phyloP scores from a whole-genome alignment of 495 filamentous ascomycete genomes.

The Penicillium paxilli region DNA sequence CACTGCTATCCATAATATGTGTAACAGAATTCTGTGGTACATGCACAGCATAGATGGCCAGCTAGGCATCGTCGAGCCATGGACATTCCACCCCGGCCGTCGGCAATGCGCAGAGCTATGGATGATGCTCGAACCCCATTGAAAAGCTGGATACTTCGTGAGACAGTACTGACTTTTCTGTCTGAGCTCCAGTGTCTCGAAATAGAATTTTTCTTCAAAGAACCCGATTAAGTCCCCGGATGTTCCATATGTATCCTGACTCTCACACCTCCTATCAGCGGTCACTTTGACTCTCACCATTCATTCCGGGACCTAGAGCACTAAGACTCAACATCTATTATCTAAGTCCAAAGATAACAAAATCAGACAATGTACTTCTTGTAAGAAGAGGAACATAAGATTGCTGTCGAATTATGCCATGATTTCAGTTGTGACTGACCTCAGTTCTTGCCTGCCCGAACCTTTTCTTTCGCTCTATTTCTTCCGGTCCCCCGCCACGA shows the following conservation, averaged over 20 bases:
- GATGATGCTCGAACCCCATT: constrained; percentile 14
- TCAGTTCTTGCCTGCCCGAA: not conserved
- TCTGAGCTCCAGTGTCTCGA: constrained; percentile 17
- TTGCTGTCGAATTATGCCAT: constrained; percentile 4
- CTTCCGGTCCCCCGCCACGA: not conserved
- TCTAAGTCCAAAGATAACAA: not conserved
- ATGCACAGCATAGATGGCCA: constrained; percentile 20
- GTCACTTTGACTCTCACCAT: constrained; percentile 6
- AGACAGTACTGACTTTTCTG: constrained; percentile 11
- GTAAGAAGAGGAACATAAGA: constrained; percentile 5
- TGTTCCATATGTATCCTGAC: constrained; percentile 11
- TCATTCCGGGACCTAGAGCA: constrained; percentile 14
- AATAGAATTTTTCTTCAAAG: constrained; percentile 18
- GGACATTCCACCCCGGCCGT: constrained; percentile 12
- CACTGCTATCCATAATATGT: constrained; percentile 13
- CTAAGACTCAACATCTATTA: constrained; percentile 1
- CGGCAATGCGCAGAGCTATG: constrained; percentile 16
- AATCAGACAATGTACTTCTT: constrained; percentile 6
- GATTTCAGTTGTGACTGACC: not conserved
- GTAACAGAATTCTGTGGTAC: constrained; percentile 18
- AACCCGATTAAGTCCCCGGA: constrained; percentile 6
- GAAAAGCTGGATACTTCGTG: constrained; percentile 8
- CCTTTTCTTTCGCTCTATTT: constrained; percentile 9
- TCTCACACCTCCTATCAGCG: constrained; percentile 18
- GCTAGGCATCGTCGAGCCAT: constrained; percentile 18